Conservation (phyloP, 2,329 filamentous ascomycete genomes). For the Penicillium sp. region DNA sequence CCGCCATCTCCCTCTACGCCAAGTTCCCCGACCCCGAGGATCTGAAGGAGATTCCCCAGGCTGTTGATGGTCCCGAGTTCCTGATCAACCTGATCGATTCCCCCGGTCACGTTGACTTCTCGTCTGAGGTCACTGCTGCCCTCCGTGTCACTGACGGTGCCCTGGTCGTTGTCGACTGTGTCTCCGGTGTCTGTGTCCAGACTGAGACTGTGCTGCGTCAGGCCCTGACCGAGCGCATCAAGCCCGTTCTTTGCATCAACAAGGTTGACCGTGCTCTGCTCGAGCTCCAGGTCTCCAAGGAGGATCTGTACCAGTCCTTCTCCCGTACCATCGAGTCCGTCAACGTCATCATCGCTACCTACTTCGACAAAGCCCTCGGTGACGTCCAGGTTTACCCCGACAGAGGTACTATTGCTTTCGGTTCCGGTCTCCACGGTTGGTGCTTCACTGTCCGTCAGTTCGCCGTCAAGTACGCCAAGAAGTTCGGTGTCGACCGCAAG, state of each 20-base stretch:
- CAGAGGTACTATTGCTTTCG: constrained; percentile 96
- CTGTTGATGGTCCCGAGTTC: constrained; percentile 91
- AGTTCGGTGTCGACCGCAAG: constrained; percentile 98
- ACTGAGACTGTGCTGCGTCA: constrained; percentile 99
- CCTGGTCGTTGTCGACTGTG: constrained; percentile 98
- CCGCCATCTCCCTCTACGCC: constrained; percentile 97
- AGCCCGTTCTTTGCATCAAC: constrained; percentile 99
- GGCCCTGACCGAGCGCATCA: constrained; percentile 99
- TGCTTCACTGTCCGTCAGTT: constrained; percentile 99
- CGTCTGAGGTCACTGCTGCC: constrained; percentile 97
- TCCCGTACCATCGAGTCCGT: constrained; percentile 99
- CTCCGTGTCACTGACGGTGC: constrained; percentile 99
- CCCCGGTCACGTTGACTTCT: constrained; percentile 99
- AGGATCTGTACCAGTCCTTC: constrained; percentile 99
- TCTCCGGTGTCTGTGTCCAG: constrained; percentile 99
- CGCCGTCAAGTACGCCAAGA: constrained; percentile 94
- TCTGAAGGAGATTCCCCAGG: constrained; percentile 86
- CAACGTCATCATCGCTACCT: constrained; percentile 99
- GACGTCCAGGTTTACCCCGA: constrained; percentile 98
- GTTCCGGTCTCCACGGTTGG: constrained; percentile 99
- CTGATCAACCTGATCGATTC: constrained; percentile 99
- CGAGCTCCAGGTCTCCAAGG: constrained; percentile 96
- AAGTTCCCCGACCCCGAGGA: constrained; percentile 76
- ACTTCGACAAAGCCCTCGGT: constrained; percentile 93
- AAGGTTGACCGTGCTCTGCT: constrained; percentile 99